Evolutionary conservation across 2,329 filamentous ascomycete species (phyloP).

Genomic region (Davidsoniella neocaledoniae): DNA sequence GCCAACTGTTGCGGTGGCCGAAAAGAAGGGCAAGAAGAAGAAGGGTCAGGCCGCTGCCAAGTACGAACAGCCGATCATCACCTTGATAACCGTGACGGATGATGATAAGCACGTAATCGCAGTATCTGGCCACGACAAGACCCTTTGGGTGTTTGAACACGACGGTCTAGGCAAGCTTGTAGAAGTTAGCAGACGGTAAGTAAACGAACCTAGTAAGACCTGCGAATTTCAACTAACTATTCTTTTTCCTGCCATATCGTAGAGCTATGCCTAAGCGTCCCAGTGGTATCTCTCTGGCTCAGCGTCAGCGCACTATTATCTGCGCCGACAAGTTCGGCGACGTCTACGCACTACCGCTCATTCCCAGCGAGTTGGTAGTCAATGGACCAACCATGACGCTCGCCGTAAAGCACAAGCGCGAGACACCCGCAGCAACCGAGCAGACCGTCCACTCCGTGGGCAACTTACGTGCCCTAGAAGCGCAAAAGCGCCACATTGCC

Average conservation of each 20-base stretch:
- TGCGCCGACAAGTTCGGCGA: constrained; percentile 93
- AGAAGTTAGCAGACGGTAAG: constrained; percentile 56
- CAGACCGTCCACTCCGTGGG: constrained; percentile 47
- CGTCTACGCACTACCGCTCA: constrained; percentile 72
- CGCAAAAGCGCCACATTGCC: constrained; percentile 35
- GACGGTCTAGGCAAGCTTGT: constrained; percentile 41
- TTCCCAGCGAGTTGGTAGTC: constrained; percentile 21
- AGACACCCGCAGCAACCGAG: constrained; percentile 36
- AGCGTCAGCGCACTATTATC: constrained; percentile 56
- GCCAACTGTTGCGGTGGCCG: constrained; percentile 13
- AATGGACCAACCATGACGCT: constrained; percentile 14
- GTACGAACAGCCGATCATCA: constrained; percentile 47
- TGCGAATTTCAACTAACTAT: too few species aligned
- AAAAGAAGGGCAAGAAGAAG: constrained; percentile 18
- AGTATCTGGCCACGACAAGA: constrained; percentile 84
- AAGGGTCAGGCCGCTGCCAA: constrained; percentile 19
- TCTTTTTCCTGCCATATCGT: not conserved
- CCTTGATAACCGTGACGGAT: constrained; percentile 46
- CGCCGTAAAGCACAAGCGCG: constrained; percentile 19
- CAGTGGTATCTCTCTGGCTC: constrained; percentile 54
- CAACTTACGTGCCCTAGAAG: constrained; percentile 42
- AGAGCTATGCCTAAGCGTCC: constrained; percentile 83
- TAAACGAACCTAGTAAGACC: not conserved
- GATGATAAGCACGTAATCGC: constrained; percentile 55
- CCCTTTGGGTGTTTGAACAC: constrained; percentile 64